Conservation (phyloP, 1,284 basidiomycete species). For the Ustilago vetiveriae region DNA sequence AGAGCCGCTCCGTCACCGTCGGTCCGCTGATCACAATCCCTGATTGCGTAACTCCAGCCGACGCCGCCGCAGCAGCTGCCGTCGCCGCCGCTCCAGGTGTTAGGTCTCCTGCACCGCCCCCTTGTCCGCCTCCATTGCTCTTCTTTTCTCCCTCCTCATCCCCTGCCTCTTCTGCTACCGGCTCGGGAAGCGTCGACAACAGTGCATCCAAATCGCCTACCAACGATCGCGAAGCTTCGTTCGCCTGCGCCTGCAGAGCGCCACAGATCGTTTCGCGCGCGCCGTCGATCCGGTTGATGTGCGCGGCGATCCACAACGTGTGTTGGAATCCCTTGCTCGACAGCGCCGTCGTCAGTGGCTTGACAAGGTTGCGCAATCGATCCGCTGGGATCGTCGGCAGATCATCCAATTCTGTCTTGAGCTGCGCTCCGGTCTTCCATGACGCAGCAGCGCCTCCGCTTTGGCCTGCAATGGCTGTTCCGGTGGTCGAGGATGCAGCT, state of each 20-base stretch:
- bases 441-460: neutral
- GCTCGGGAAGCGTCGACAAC: slow-evolving; percentile 54
- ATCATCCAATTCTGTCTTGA: slow-evolving; percentile 6
- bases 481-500: neutral
- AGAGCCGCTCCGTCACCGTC: slow-evolving; percentile 33
- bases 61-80: slow-evolving; percentile 21
- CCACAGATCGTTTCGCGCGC: slow-evolving; percentile 57
- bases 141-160: slow-evolving; percentile 37
- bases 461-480: slow-evolving; percentile 1
- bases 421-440: neutral
- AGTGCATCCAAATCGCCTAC: slow-evolving; percentile 57
- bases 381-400: slow-evolving; percentile 52
- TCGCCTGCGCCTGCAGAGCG: slow-evolving; percentile 58
- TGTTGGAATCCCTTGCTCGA: slow-evolving; percentile 65
- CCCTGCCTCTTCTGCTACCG: slow-evolving; percentile 35
- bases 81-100: slow-evolving; percentile 21
- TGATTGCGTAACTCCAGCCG: slow-evolving; percentile 30
- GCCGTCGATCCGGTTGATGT: slow-evolving; percentile 57
- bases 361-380: slow-evolving; percentile 58
- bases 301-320: slow-evolving; percentile 62
- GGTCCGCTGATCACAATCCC: slow-evolving; percentile 37
- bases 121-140: neutral
- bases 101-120: slow-evolving; percentile 3
- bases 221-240: slow-evolving; percentile 50
- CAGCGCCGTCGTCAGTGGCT: slow-evolving; percentile 60